Evolutionary conservation across 139 green algal species (phyloP).

Genomic region (Cymbomonas tetramitiformis): DNA sequence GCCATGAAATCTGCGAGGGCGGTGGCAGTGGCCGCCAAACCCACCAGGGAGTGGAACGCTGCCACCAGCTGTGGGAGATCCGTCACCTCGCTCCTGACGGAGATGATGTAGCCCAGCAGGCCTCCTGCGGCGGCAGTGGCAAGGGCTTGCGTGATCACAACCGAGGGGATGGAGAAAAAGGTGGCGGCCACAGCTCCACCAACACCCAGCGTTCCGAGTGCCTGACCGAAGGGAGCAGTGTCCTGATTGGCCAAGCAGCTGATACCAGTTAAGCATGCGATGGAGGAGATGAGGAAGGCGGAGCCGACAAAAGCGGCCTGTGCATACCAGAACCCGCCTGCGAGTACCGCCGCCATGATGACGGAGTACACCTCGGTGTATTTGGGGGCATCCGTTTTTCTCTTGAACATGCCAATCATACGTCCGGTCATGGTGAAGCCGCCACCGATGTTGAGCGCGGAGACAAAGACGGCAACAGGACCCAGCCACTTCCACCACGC

Average conservation of each 20-base stretch:
- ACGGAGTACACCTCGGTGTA: constrained; percentile 62
- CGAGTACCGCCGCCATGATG: constrained; percentile 7
- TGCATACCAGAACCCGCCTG: too few species aligned
- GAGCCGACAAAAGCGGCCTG: too few species aligned
- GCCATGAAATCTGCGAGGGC: constrained; percentile 42
- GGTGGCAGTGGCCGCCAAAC: constrained; percentile 28
- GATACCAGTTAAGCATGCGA: too few species aligned
- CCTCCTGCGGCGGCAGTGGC: constrained; percentile 31
- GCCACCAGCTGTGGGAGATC: constrained; percentile 56
- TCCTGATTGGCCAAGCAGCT: too few species aligned
- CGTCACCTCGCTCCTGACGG: constrained; percentile 32
- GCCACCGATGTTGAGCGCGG: constrained; percentile 71
- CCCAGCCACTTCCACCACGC: too few species aligned
- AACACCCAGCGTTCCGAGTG: too few species aligned
- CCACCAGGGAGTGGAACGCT: constrained; percentile 73
- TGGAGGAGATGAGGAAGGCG: too few species aligned
- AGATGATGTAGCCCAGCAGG: constrained; percentile 30
- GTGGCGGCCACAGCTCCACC: too few species aligned
- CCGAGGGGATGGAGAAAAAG: too few species aligned
- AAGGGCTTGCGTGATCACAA: constrained; percentile 2
- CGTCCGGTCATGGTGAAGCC: constrained; percentile 68
- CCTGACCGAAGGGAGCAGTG: too few species aligned
- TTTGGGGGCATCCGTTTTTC: constrained; percentile 57
- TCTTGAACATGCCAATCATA: constrained; percentile 87
- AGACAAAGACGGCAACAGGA: constrained; percentile 48